Base-by-base conservation (phyloP, 495 filamentous ascomycete species). In the Hypomontagnella submonticulosa region DNA sequence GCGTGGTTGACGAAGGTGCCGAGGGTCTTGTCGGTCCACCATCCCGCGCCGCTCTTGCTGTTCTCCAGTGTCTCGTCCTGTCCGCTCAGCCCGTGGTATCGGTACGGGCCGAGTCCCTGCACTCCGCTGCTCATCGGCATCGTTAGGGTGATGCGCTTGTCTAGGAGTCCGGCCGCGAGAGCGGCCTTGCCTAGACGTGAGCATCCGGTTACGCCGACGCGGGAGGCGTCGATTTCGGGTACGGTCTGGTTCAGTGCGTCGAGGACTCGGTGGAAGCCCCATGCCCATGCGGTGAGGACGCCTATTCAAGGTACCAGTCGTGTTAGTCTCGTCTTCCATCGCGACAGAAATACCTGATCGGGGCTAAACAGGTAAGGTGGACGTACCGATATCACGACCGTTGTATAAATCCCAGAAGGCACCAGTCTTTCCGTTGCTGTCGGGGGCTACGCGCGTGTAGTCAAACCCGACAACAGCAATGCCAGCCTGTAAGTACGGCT, bases 81-180 rank as follows among this genome's bases (percentile, higher is more conserved):
- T 10, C 83, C 83, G 72, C 77, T 81, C 11, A 84, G 66, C 30
- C 72, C 77, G 65, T 78, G 77, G 72, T 82, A 82, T 38, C 82
- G 74, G 69, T 85, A 85, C 18, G 81, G 83, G 0, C 82, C 83
- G 7, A 79, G 59, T 4, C 83, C 81, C 63, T 85, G 82, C 7
- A 84, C 78, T 3, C 83, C 82, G 37, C 79, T 78, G 63, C 80
- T 81, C 82, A 84, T 83, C 34, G 82, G 80, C 81, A 84, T 84
- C 33, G 83, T 85, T 8, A 85, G 54, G 4, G 83, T 81, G 70
- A 85, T 84, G 40, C 81, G 79, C 27, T 57, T 71, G 73, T 85
- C 82, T 36, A 85, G 78, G 4, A 85, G 75, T 0, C 82, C 79
- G 10, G 81, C 80, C 1, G 80, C 83, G 0, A 85, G 76, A 9